A percentile compares a stretch with the other conserved stretches of the same genome.
Conservation (phyloP, 2,329 filamentous ascomycete species). For the Macrophomina phaseolina region DNA sequence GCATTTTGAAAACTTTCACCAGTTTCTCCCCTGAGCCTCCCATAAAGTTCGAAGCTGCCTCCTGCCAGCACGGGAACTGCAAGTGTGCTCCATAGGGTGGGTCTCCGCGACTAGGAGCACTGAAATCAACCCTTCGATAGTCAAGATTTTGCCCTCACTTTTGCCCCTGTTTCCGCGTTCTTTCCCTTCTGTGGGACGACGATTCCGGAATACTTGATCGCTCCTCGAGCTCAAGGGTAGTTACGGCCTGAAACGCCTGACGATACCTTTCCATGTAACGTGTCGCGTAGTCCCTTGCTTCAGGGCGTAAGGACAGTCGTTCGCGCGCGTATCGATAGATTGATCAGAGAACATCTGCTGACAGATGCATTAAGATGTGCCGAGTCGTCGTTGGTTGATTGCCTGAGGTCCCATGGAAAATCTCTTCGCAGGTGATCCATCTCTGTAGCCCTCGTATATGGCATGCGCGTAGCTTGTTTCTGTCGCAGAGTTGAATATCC, state of each 20-base stretch:
- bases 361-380: too few relatives aligned
- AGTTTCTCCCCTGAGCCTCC: too few relatives aligned
- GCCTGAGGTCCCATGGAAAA: too few relatives aligned
- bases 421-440: not conserved
- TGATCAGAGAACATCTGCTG: not conserved
- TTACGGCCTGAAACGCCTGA: not conserved
- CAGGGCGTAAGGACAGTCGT: not conserved
- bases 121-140: not conserved
- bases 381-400: too few relatives aligned
- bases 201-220: not conserved
- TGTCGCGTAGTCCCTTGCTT: conserved; percentile 1
- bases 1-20: too few relatives aligned
- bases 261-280: not conserved
- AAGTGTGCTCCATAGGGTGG: not conserved
- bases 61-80: not conserved
- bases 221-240: not conserved
- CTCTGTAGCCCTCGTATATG: not conserved
- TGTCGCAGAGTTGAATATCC: not conserved
- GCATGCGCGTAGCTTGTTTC: not conserved
- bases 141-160: not conserved
- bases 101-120: not conserved
- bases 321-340: not conserved
- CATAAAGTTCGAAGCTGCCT: too few relatives aligned
- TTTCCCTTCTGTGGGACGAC: not conserved
- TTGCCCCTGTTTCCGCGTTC: not conserved